These are phyloP conservation scores for Capsicum pubescens DNA, from an alignment of 257 asterid genomes.

Conservation along the genomic window DNA sequence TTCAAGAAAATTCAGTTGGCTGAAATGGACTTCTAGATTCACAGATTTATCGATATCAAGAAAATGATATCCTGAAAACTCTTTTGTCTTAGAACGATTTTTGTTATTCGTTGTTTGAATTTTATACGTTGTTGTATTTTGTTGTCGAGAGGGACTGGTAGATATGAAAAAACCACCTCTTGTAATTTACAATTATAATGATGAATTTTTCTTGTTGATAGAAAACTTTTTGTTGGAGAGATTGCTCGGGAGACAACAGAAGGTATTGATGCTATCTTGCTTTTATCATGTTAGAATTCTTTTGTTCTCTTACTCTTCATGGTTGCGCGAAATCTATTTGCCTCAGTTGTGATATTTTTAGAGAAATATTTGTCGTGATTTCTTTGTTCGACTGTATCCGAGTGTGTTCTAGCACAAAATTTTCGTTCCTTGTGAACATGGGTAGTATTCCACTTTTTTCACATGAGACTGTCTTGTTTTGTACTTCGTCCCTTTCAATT, in stretches of 20 bases:
- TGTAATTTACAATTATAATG: conserved; percentile 15
- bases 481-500: not conserved
- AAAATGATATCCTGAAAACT: too few relatives aligned
- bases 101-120: too few relatives aligned
- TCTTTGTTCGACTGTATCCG: not conserved
- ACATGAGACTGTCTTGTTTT: not conserved
- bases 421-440: not conserved
- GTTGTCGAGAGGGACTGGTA: not conserved
- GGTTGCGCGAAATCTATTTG: not conserved
- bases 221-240: conserved; percentile 98
- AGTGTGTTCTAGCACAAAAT: not conserved
- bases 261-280: conserved; percentile 55
- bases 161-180: not conserved
- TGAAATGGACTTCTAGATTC: too few relatives aligned
- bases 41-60: too few relatives aligned
- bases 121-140: not conserved
- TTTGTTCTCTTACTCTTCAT: not conserved
- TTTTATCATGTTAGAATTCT: not conserved
- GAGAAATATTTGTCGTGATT: not conserved
- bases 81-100: too few relatives aligned
- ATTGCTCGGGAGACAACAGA: conserved; percentile 98
- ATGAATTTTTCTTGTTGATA: conserved; percentile 65
- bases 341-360: not conserved
- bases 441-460: not conserved
- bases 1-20: too few relatives aligned